These are phyloP conservation scores for Alternaria sp. DNA, from an alignment of 2,329 filamentous ascomycete species.

Conservation along the genomic window DNA sequence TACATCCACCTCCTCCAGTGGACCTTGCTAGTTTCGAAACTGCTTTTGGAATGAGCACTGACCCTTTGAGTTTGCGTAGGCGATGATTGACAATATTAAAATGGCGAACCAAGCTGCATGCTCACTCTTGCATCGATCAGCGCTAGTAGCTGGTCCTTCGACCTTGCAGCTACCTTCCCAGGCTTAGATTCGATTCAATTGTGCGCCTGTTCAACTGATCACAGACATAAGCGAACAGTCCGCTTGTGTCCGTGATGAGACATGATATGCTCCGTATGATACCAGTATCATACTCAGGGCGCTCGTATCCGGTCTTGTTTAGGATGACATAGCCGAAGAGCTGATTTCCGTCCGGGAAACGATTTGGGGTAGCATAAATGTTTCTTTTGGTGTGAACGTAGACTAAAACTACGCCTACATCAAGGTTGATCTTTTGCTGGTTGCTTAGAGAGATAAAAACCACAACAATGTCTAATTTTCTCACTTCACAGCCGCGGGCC, in stretches of 20 bases:
- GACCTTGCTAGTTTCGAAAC: not conserved
- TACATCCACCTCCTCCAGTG: not conserved
- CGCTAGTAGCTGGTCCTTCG: not conserved
- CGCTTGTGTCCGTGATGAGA: not conserved
- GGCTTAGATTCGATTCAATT: not conserved
- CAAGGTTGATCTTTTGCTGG: not conserved
- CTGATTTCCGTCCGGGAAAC: not conserved
- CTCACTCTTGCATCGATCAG: not conserved
- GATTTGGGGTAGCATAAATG: not conserved
- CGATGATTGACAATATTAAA: not conserved
- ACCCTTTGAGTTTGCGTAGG: not conserved
- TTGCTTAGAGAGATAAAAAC: not conserved
- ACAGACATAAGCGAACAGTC: not conserved
- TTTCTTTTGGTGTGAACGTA: not conserved
- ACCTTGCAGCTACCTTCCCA: not conserved
- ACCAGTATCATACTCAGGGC: not conserved
- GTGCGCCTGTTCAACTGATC: not conserved
- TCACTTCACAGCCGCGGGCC: not conserved
- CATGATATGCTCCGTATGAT: not conserved
- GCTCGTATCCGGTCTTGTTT: not conserved
- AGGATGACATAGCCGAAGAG: not conserved
- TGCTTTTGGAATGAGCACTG: not conserved
- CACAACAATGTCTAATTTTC: not conserved
- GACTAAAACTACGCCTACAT: not conserved
- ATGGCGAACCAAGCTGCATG: not conserved